Evolutionary conservation across 1,284 basidiomycete genomes (phyloP).

Genomic region (Puccinia brachypodii): DNA sequence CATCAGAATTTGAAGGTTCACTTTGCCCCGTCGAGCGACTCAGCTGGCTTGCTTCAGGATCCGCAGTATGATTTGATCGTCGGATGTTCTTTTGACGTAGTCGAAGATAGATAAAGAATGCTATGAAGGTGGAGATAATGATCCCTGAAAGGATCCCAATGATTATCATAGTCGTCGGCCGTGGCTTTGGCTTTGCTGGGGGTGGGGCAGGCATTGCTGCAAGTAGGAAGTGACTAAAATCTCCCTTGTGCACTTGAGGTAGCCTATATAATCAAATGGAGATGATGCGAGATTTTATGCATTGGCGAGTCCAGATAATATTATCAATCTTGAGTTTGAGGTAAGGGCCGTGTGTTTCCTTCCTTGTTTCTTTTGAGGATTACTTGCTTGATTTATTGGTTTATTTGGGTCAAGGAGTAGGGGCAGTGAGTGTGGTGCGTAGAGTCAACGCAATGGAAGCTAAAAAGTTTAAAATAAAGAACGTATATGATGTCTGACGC

Average conservation of each 20-base stretch:
- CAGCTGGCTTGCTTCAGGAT: background rate
- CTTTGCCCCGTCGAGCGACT: background rate
- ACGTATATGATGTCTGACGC: background rate
- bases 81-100: background rate
- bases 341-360: background rate
- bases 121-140: background rate
- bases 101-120: background rate
- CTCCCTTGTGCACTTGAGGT: background rate
- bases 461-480: conserved; percentile 19
- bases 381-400: background rate
- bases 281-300: background rate
- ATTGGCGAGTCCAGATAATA: background rate
- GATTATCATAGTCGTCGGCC: background rate
- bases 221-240: background rate
- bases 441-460: background rate
- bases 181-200: background rate
- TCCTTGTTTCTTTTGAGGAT: background rate
- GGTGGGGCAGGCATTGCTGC: background rate
- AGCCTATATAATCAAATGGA: background rate
- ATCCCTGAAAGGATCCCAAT: background rate
- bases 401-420: background rate
- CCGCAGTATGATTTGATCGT: background rate
- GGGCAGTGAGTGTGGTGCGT: conserved; percentile 16
- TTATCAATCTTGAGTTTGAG: background rate
- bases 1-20: background rate